phyloP scores from a whole-genome alignment of 2,329 filamentous ascomycete species.

The Colletotrichum sublineola region DNA sequence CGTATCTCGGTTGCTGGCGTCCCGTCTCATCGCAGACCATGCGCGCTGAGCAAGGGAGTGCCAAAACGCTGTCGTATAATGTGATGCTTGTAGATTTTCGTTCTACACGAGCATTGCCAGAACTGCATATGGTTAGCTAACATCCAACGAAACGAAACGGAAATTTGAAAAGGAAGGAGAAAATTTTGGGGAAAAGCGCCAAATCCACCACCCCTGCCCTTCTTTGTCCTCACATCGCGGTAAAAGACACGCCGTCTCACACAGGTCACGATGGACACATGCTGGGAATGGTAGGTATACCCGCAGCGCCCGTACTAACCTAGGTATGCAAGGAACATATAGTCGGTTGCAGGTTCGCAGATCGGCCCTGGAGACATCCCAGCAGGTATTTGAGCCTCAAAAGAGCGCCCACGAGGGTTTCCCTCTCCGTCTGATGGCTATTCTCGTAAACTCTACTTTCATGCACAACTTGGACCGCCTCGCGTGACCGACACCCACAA shows the following conservation, averaged over 20 bases:
- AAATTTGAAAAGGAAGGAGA: not conserved
- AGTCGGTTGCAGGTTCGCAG: not conserved
- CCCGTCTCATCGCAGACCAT: not conserved
- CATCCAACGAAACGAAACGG: not conserved
- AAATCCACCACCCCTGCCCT: not conserved
- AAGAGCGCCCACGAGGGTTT: not conserved
- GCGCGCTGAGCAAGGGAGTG: too few relatives aligned
- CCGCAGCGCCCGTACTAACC: not conserved
- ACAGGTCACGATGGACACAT: not conserved
- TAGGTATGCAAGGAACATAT: not conserved
- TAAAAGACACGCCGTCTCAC: slow-evolving; percentile 1
- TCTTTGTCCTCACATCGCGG: not conserved
- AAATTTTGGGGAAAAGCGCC: not conserved
- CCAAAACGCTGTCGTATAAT: not conserved
- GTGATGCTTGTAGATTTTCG: not conserved
- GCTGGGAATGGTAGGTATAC: not conserved
- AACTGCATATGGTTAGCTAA: not conserved
- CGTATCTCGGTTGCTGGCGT: not conserved
- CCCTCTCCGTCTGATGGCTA: not conserved
- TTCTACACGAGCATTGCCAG: not conserved
- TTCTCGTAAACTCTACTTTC: not conserved
- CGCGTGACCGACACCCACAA: not conserved
- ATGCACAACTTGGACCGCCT: not conserved
- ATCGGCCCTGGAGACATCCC: not conserved
- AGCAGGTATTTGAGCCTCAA: not conserved